These are phyloP conservation scores for Penicillium sclerotigenum DNA, from an alignment of 2,329 filamentous ascomycete species.

Conservation along the genomic window DNA sequence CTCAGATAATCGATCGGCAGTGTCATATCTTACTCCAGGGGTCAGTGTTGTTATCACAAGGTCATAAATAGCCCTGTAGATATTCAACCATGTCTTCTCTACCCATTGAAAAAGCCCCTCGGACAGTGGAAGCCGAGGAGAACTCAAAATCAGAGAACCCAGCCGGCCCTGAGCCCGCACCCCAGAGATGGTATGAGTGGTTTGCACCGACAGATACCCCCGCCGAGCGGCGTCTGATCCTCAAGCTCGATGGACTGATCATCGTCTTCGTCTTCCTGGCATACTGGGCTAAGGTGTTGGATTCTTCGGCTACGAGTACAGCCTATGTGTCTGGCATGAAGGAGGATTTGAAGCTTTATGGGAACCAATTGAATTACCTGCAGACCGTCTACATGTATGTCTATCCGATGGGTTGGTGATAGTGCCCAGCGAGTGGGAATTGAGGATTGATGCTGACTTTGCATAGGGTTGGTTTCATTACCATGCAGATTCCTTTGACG, in stretches of 20 bases:
- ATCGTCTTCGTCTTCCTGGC: constrained; percentile 21
- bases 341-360: constrained; percentile 20
- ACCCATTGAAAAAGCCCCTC: constrained; percentile 5
- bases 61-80: too few species aligned
- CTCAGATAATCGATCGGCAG: background rate
- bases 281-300: constrained; percentile 19
- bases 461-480: constrained; percentile 19
- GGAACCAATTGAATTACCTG: constrained; percentile 24
- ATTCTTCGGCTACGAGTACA: constrained; percentile 22
- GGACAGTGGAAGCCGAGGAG: background rate
- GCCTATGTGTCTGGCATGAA: constrained; percentile 26
- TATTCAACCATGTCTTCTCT: background rate
- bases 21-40: background rate
- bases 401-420: background rate
- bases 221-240: constrained; percentile 17
- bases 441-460: background rate
- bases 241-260: constrained; percentile 20
- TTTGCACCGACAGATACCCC: constrained; percentile 20
- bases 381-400: constrained; percentile 22
- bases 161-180: background rate
- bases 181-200: constrained; percentile 21
- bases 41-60: background rate
- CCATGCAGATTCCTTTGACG: constrained; percentile 19
- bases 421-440: too few species aligned
- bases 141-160: background rate